Base-by-base conservation (phyloP, 192 early-diverging fungal species). In the Ambispora gerdemannii region DNA sequence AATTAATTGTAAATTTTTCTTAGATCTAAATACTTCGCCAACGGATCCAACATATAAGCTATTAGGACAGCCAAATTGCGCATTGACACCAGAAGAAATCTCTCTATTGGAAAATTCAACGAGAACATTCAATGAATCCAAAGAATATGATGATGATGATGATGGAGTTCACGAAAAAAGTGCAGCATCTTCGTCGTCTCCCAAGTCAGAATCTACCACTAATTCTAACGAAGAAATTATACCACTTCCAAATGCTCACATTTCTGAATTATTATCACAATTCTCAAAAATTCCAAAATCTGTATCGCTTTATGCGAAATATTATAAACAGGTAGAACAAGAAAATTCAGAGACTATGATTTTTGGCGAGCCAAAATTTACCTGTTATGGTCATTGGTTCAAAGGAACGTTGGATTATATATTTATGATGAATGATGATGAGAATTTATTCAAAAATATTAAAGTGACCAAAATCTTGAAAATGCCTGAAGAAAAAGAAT, bases 341-440 rank as follows among this genome's bases (percentile, higher is more conserved):
- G n/a, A n/a, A n/a, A n/a, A 67, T 67, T 31, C 65, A 19, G 65
- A 49, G 11, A 67, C 49, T 67, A 51, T 32, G 25, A 25, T 31
- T 11, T 15, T 33, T 32, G 28, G 3, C 13, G 65, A 67, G 51
- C 65, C 65, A 28, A 67, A 52, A 33, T 51, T 67, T 19, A 67
- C 65, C 11, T 31, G 51, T 52, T 33, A 51, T 51, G 65, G 65
- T 24, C 3, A 19, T 4, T 20, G 22, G 28, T 67, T 51, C 25
- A 67, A 51, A 51, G 65, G 65, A 4, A 35, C 65, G 28, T 22
- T 67, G 27, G 65, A 67, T 33, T 67, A 67, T 51, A 67, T 67
- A 31, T 67, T 67, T 67, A 24, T 20, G 6, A 17, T 38, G 11
- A 22, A 50, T 6, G 28, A 65, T 24, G 6, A 30, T 38, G 24